Conservation (phyloP, 306 rosid species). For the Purshia tridentata region DNA sequence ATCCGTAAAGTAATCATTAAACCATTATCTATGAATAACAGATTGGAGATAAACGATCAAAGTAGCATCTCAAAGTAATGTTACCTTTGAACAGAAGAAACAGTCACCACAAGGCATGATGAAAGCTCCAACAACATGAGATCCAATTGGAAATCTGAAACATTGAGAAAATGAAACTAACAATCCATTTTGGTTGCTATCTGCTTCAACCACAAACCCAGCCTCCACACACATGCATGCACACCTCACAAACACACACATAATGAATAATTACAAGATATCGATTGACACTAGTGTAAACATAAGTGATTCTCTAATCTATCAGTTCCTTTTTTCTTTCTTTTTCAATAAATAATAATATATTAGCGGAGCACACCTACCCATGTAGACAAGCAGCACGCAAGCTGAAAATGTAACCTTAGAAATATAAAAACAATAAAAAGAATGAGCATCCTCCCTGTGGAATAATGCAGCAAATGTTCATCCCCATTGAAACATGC, state of each 20-base stretch:
- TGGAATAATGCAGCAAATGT: no score
- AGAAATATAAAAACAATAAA: no score
- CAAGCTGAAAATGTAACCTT: no score
- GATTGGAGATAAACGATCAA: constrained; percentile 14
- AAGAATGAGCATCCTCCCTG: no score
- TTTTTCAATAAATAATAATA: no score
- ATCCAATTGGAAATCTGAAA: constrained; percentile 80
- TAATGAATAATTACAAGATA: no score
- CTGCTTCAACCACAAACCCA: not conserved
- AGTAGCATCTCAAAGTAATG: not conserved
- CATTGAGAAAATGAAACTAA: constrained; percentile 11
- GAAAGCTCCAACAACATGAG: constrained; percentile 80
- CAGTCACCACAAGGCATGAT: constrained; percentile 98
- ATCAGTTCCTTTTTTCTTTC: no score
- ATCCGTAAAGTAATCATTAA: constrained; percentile 14
- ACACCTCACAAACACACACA: not conserved
- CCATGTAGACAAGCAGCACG: no score
- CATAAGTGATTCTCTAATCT: not conserved
- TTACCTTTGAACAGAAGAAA: constrained; percentile 81
- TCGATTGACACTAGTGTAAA: no score
- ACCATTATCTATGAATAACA: constrained; percentile 23
- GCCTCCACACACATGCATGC: not conserved
- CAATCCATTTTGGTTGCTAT: constrained; percentile 4
- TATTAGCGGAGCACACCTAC: no score
- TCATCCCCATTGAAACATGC: no score